Evolutionary conservation across 495 filamentous ascomycete species (phyloP).

Genomic region (Ascodesmis nigricans): DNA sequence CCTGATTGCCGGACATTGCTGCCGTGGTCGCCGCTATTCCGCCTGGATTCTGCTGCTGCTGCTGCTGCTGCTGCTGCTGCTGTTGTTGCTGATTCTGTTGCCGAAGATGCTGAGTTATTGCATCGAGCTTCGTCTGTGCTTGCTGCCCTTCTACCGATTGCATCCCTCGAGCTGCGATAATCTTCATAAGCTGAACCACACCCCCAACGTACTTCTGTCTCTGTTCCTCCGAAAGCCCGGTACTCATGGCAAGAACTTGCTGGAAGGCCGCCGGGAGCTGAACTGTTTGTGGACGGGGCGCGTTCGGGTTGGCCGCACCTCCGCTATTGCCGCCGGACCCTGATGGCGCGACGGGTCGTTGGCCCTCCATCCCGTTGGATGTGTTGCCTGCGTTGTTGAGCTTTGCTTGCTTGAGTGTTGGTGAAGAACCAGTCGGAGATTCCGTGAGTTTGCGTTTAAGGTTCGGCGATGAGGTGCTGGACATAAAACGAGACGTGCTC

Average conservation of each 20-base stretch:
- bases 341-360: too few species aligned
- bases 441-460: conserved; percentile 17
- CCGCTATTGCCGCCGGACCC: too few species aligned
- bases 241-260: conserved; percentile 12
- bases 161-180: conserved; percentile 35
- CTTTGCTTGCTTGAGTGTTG: conserved; percentile 12
- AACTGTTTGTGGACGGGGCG: neutral
- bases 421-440: conserved; percentile 6
- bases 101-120: conserved; percentile 41
- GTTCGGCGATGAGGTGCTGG: conserved; percentile 4
- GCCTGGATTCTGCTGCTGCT: conserved; percentile 2
- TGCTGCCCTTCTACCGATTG: conserved; percentile 34
- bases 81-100: conserved; percentile 29
- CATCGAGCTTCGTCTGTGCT: conserved; percentile 41
- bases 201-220: conserved; percentile 44
- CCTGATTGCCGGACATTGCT: neutral
- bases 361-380: conserved; percentile 5
- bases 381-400: conserved; percentile 6
- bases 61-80: conserved; percentile 8
- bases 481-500: too few species aligned
- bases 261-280: conserved; percentile 8
- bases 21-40: neutral
- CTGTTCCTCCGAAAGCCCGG: conserved; percentile 34
- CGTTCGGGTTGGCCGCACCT: neutral
- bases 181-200: conserved; percentile 36